Evolutionary conservation across 1,284 basidiomycete genomes (phyloP).

Genomic region (Cystobasidium slooffiae): DNA sequence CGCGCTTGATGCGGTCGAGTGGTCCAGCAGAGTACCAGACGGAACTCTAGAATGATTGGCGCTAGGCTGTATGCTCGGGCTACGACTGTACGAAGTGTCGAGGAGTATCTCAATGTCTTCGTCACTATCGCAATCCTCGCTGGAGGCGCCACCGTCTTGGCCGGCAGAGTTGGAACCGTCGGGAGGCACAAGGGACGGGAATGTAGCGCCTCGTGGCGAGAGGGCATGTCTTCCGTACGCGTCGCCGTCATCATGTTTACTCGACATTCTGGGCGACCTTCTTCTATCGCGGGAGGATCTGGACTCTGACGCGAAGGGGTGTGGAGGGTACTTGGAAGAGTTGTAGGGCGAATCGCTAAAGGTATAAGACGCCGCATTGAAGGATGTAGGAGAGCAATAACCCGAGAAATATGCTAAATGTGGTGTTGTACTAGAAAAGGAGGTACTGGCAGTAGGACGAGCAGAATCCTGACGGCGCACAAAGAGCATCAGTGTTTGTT

Average conservation of each 20-base stretch:
- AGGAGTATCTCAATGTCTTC: conserved; percentile 39
- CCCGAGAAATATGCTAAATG: conserved; percentile 10
- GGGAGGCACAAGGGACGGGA: not conserved
- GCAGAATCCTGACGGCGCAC: not conserved
- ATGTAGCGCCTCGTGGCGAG: not conserved
- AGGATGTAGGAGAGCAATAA: not conserved
- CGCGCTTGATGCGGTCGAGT: not conserved
- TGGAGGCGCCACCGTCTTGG: conserved; percentile 5
- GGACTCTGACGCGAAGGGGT: conserved; percentile 21
- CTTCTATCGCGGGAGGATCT: not conserved
- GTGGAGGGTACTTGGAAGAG: conserved; percentile 17
- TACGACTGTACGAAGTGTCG: conserved; percentile 15
- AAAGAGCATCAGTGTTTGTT: not conserved
- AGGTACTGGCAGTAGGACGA: not conserved
- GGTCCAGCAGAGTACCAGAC: not conserved
- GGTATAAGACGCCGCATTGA: conserved; percentile 1
- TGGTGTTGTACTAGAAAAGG: conserved; percentile 20
- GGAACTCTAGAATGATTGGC: conserved; percentile 1
- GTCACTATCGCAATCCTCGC: conserved; percentile 9
- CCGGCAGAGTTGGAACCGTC: not conserved
- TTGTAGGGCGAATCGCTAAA: conserved; percentile 26
- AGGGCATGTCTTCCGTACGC: not conserved
- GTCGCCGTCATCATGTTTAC: not conserved
- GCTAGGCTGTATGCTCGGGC: not conserved
- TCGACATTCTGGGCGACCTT: not conserved